phyloP scores from a whole-genome alignment of 225 moss, liverwort and hornwort species.

The Sphagnum tenellum region DNA sequence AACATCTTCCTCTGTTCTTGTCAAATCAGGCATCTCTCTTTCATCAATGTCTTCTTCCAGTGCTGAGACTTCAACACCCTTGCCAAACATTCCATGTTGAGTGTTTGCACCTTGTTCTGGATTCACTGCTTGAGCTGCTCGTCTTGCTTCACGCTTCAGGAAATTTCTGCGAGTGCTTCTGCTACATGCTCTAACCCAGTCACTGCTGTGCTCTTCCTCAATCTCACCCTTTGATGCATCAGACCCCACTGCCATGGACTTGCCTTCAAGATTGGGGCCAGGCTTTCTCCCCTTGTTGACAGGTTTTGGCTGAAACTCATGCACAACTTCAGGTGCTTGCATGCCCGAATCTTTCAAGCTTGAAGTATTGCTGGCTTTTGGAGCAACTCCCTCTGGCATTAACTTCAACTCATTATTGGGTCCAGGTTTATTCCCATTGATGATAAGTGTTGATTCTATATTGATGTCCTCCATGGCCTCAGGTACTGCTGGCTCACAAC shows the following conservation, averaged over 20 bases:
- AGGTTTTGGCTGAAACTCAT: conserved; percentile 9
- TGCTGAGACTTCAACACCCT: neutral
- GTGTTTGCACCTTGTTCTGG: conserved; percentile 10
- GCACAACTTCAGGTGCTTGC: conserved; percentile 12
- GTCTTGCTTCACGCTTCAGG: conserved; percentile 58
- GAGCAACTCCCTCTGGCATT: neutral
- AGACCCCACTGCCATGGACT: conserved; percentile 39
- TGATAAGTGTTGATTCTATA: too few species aligned
- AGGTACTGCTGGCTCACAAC: too few species aligned
- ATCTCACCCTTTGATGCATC: conserved; percentile 54
- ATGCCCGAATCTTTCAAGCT: conserved; percentile 11
- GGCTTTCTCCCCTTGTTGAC: conserved; percentile 7
- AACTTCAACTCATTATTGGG: too few species aligned
- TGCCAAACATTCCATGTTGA: conserved; percentile 11
- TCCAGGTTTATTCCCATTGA: too few species aligned
- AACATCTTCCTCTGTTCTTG: too few species aligned
- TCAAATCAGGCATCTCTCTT: too few species aligned
- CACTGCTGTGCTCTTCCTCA: conserved; percentile 36
- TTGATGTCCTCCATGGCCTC: too few species aligned
- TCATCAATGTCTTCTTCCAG: conserved; percentile 2
- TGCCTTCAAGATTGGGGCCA: conserved; percentile 39
- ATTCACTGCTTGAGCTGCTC: conserved; percentile 18
- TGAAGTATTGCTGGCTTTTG: neutral
- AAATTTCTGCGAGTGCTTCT: conserved; percentile 70
- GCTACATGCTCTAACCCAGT: conserved; percentile 64